Base-by-base conservation (phyloP, 192 early-diverging fungal genomes). In the Backusella psychrophila region DNA sequence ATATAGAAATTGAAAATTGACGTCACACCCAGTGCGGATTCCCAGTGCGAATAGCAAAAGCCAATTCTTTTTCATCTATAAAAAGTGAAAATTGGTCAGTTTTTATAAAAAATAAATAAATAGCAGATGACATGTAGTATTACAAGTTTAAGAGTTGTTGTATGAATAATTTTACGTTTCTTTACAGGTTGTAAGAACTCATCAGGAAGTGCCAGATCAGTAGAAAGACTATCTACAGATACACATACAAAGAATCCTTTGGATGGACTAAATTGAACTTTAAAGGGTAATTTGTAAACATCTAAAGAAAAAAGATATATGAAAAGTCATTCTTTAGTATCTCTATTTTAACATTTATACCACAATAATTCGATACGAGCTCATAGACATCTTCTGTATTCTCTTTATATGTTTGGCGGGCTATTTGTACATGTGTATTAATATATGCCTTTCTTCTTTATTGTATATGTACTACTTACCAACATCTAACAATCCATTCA, bases 401-500 rank as follows among this genome's bases (percentile, higher is more conserved):
- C 83, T 95, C 94, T 80, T 89, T 90, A 78, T 94, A 95, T 1
- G 93, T 92, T 78, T 92, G 91, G 12, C 94, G 83, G 29, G 92
- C 93, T 85, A 44, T 35, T 69, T 29, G 21, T 66, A 36, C 29
- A 17, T 5, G 11, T 31, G 8, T 70, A 59, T 66, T 14, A 26
- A 21, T 17, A 41, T 35, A 49, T 15, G 0, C 0, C 3, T 39
- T 67, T 19, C 4, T 67, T 67, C 29, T 67, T 15, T 67, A 39
- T 34, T 67, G 17, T 67, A 12, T 36, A n/a, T 17, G 8, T 3
- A 29, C 23, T 66, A 79, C 85, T 80, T 88, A 82, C 90, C 91
- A 35, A 97, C 93, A 79, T 98, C 96, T 23, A 98, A 87, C 39
- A 97, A 87, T 1, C 94, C 92, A 77, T 93, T 95, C 15, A 92